Evolutionary conservation across 2,329 filamentous ascomycete species (phyloP).

Genomic region (Calonectria montana): DNA sequence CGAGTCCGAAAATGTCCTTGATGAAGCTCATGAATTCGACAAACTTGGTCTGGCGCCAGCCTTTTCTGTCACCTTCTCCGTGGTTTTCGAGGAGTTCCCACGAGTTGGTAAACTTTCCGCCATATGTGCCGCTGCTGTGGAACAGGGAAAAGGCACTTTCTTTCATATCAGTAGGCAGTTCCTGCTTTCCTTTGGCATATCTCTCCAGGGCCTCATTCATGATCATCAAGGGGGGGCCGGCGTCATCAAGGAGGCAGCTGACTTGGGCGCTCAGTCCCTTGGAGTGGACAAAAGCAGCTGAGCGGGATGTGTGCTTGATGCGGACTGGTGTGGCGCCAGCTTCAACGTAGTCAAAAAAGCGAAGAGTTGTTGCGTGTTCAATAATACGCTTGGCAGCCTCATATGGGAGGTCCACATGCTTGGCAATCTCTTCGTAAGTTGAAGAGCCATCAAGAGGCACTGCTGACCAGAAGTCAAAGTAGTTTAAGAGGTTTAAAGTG

Average conservation of each 20-base stretch:
- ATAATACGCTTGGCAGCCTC: conserved; percentile 53
- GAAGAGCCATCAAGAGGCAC: conserved; percentile 60
- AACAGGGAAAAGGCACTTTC: not conserved
- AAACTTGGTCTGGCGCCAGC: not conserved
- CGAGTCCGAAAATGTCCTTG: not conserved
- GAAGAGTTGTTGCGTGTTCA: conserved; percentile 52
- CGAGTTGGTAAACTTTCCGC: not conserved
- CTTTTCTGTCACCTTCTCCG: not conserved
- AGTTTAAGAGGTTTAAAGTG: conserved; percentile 59
- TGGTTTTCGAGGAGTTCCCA: not conserved
- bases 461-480: conserved; percentile 64
- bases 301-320: conserved; percentile 1
- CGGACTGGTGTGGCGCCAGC: not conserved
- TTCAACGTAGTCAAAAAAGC: conserved; percentile 46
- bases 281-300: not conserved
- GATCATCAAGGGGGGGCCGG: not conserved
- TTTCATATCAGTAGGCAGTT: not conserved
- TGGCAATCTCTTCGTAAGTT: conserved; percentile 54
- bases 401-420: conserved; percentile 50
- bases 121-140: conserved; percentile 1
- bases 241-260: not conserved
- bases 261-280: not conserved
- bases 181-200: not conserved
- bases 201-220: not conserved
- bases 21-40: not conserved